Evolutionary conservation across 2,329 filamentous ascomycete species (phyloP), one percentile per base, ranked within the genome.

Genomic region (Fusarium sp.): DNA sequence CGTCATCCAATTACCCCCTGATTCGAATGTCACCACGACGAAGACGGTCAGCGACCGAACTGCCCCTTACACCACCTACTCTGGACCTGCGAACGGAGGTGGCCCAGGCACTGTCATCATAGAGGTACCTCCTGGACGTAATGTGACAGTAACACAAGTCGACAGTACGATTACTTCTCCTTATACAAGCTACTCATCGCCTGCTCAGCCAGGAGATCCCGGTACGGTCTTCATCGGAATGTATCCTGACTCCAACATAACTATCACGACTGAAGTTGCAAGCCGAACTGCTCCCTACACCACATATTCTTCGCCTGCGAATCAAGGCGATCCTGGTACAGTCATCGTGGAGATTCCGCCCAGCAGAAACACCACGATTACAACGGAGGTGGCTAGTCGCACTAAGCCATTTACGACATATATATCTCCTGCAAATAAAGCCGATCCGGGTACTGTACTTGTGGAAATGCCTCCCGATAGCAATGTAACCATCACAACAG

Each of bases 61-160:
- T n/a, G 36, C 31, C 3, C 30, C 59, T 26, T 61, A 53, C 6
- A 67, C 65, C 4, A 55, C 49, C 4, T 66, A 52, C 20, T 51
- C 40, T 6, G 31, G 50, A 15, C 63, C 63, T 9, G 60, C 33
- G 3, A 53, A 49, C 4, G 37, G 20, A 37, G 60, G 46, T 9
- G 60, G 55, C 13, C 60, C 62, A 2, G 62, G 62, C 15, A 66
- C 63, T 15, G 12, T 66, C 10, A 30, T 66, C 9, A 31, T 66
- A 8, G 63, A 66, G 26, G 46, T 61, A 3, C 63, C 63, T 4
- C 56, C 62, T 9, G 56, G 49, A 15, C 50, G 28, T n/a, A 66
- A 61, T 16, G 56, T 66, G 10, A 67, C 63, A 16, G 53, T 69
- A 4, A 69, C 65, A 2, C 37, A 61, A 18, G 55, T 61, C 15